These are phyloP conservation scores for Naganishia kalamii DNA, from an alignment of 768 basidiomycete species.

Conservation along the genomic window DNA sequence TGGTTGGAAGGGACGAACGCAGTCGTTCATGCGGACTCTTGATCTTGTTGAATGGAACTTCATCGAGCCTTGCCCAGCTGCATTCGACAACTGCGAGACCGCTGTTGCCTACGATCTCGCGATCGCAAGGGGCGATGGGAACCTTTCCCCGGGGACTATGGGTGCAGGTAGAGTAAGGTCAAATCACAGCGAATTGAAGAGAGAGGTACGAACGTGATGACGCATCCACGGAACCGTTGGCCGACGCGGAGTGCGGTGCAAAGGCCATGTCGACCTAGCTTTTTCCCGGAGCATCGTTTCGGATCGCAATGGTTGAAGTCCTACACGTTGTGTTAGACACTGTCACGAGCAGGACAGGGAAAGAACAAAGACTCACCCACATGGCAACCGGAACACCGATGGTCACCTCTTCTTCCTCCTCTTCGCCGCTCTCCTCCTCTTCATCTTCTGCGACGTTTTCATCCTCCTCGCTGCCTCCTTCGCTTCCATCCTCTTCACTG, in stretches of 20 bases:
- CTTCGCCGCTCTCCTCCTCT: conserved; percentile 41
- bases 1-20: conserved; percentile 55
- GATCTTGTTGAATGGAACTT: conserved; percentile 91
- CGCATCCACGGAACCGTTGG: conserved; percentile 78
- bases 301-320: conserved; percentile 99
- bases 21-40: conserved; percentile 85
- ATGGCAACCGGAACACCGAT: conserved; percentile 73
- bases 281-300: conserved; percentile 78
- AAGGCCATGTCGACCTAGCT: conserved; percentile 74
- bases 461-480: conserved; percentile 6
- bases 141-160: conserved; percentile 74
- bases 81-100: conserved; percentile 98
- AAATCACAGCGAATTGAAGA: neutral
- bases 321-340: conserved; percentile 48
- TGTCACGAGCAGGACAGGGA: neutral
- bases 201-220: conserved; percentile 69
- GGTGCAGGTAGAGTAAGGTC: neutral
- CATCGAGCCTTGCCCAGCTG: conserved; percentile 91
- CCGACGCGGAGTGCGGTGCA: conserved; percentile 79
- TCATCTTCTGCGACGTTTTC: conserved; percentile 45
- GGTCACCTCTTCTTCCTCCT: conserved; percentile 41
- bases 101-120: conserved; percentile 62
- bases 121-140: conserved; percentile 73
- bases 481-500: conserved; percentile 8
- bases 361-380: conserved; percentile 64